Conservation (phyloP, 768 basidiomycete species). For the Naganishia antarctica region DNA sequence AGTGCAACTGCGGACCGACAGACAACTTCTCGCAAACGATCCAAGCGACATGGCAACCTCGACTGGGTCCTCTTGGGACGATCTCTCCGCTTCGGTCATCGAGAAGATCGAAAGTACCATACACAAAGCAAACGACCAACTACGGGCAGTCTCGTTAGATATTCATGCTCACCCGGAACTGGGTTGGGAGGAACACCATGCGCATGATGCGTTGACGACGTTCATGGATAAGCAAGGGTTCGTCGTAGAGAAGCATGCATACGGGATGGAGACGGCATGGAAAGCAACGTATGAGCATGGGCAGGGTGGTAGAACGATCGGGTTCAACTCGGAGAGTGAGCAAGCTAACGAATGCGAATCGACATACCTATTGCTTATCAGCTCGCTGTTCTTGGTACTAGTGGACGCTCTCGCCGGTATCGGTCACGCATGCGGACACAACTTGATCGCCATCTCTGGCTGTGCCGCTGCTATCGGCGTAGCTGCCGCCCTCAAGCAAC, state of each 20-base stretch:
- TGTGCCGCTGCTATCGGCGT: slow-evolving; percentile 29
- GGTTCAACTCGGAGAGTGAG: slow-evolving; percentile 32
- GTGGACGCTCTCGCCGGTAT: slow-evolving; percentile 55
- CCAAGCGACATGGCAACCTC: too few relatives aligned
- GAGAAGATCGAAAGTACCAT: slow-evolving; percentile 7
- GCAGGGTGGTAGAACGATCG: slow-evolving; percentile 30
- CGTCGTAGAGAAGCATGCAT: slow-evolving; percentile 28
- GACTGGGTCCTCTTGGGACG: neutral
- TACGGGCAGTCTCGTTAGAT: slow-evolving; percentile 20
- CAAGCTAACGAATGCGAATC: too few relatives aligned
- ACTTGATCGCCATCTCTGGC: slow-evolving; percentile 32
- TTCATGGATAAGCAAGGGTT: slow-evolving; percentile 28
- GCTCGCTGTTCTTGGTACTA: neutral
- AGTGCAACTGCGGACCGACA: too few relatives aligned
- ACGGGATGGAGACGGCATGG: slow-evolving; percentile 33
- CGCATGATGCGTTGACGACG: slow-evolving; percentile 15
- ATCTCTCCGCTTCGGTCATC: neutral
- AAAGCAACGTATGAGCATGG: slow-evolving; percentile 32
- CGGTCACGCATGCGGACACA: slow-evolving; percentile 51
- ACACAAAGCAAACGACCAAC: slow-evolving; percentile 11
- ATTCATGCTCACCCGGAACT: slow-evolving; percentile 25
- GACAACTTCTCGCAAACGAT: too few relatives aligned
- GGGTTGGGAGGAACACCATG: slow-evolving; percentile 24
- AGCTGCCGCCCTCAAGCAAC: slow-evolving; percentile 28
- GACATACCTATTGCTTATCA: neutral